These are phyloP conservation scores for Rhodamnia rubescens DNA, from an alignment of 345 rosid species.

Conservation along the genomic window DNA sequence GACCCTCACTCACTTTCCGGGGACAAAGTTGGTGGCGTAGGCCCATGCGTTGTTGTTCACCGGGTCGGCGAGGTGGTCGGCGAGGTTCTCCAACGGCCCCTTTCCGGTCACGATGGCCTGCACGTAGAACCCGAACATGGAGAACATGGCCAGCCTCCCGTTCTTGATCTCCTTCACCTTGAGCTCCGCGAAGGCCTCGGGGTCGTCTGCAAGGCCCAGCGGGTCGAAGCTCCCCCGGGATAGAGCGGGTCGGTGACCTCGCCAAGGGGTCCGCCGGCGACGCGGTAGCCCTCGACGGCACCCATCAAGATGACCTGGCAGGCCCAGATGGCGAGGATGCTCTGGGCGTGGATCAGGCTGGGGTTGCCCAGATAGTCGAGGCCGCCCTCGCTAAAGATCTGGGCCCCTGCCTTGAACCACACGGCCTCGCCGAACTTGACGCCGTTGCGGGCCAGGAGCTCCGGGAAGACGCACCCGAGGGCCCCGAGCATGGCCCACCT, in stretches of 20 bases:
- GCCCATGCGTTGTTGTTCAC: conserved; percentile 20
- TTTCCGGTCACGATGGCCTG: conserved; percentile 21
- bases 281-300: conserved; percentile 15
- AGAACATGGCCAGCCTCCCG: conserved; percentile 15
- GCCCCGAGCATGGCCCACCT: conserved; percentile 18
- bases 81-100: conserved; percentile 16
- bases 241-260: conserved; percentile 15
- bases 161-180: conserved; percentile 21
- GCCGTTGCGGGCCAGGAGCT: conserved; percentile 14
- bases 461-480: conserved; percentile 14
- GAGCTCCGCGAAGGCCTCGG: conserved; percentile 14
- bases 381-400: conserved; percentile 18
- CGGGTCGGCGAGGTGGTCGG: conserved; percentile 16
- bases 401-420: conserved; percentile 18
- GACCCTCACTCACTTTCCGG: conserved; percentile 8
- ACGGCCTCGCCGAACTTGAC: conserved; percentile 19
- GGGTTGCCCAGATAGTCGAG: conserved; percentile 18
- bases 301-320: conserved; percentile 15
- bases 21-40: conserved; percentile 15
- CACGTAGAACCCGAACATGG: conserved; percentile 16
- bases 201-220: conserved; percentile 12
- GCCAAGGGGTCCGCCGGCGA: conserved; percentile 12
- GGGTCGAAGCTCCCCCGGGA: conserved; percentile 20
- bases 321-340: conserved; percentile 20
- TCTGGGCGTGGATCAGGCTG: conserved; percentile 17